Conservation (phyloP, 2,329 filamentous ascomycete species). For the Hymenoscyphus scutula region DNA sequence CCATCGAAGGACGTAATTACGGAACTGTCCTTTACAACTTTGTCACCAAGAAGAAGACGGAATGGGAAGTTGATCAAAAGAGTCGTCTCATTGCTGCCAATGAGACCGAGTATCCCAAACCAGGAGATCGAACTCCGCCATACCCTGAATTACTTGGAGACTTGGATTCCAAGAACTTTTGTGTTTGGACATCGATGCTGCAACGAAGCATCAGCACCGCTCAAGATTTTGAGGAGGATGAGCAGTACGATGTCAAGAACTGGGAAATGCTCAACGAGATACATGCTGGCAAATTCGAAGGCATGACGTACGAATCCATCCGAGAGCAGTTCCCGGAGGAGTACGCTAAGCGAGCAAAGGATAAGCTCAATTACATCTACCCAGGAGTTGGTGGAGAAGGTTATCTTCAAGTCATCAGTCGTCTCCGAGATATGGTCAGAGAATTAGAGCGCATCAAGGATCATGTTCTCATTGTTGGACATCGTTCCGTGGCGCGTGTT, state of each 20-base stretch:
- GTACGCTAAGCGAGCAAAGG: constrained; percentile 71
- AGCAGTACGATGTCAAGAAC: constrained; percentile 94
- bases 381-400: constrained; percentile 94
- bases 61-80: constrained; percentile 81
- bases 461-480: constrained; percentile 87
- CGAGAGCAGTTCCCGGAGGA: constrained; percentile 75
- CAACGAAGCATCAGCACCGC: constrained; percentile 85
- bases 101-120: constrained; percentile 75
- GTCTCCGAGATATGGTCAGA: constrained; percentile 89
- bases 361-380: constrained; percentile 96
- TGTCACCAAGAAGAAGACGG: constrained; percentile 73
- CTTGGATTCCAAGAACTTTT: constrained; percentile 82
- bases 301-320: constrained; percentile 92
- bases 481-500: constrained; percentile 88
- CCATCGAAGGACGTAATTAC: constrained; percentile 75
- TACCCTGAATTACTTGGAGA: constrained; percentile 80
- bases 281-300: constrained; percentile 89
- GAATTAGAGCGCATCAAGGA: constrained; percentile 97
- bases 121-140: constrained; percentile 89
- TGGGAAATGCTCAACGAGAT: constrained; percentile 98
- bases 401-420: constrained; percentile 95
- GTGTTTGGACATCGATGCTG: constrained; percentile 98
- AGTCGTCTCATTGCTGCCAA: constrained; percentile 65
- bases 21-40: constrained; percentile 78
- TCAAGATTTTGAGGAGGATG: constrained; percentile 83